Base-by-base conservation (phyloP, 179 eudicot species). In the Camellia oleifera region DNA sequence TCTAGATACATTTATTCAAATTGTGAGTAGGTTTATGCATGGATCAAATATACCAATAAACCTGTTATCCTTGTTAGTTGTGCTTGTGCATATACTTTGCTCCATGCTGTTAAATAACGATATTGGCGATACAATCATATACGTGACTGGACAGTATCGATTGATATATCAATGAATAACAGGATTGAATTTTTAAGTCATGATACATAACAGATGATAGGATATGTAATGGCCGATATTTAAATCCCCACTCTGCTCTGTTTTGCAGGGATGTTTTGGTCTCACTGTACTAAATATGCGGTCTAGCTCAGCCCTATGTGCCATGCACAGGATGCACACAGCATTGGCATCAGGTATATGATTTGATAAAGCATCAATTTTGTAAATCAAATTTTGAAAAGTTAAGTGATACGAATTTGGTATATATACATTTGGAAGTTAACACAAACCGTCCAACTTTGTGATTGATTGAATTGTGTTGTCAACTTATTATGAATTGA, bases 381-480 rank as follows among this genome's bases (percentile, higher is more conserved):
- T 46, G n/a, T 48, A 12, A 44, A 45, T 76, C 45, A 76, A 23
- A 63, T 0, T 23, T 76, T n/a, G 53, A n/a, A n/a, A 45, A 75
- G 20, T 44, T 44, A 4, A 46, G n/a, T 11, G 45, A 13, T 67
- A 67, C 17, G 26, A 26, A 42, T 69, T 44, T 4, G 53, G 23
- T 13, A 45, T 69, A 42, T 15, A 42, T 15, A 17, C 3, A 4
- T 44, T 42, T 5, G 8, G 2, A 5, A 63, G 40, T 12, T 0
- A 14, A 54, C 66, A 74, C 46, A 57, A 15, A n/a, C 44, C 50
- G 12, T 42, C 53, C 1, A 45, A 6, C 13, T 77, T 32, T 40
- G 65, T 53, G 63, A 54, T 67, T 77, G 20, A 48, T 77, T 17
- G 80, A 77, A 32, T 77, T 4, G 61, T 53, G 63, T 50, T 15